Conservation (phyloP, 768 basidiomycete genomes). For the Amanita exitialis region DNA sequence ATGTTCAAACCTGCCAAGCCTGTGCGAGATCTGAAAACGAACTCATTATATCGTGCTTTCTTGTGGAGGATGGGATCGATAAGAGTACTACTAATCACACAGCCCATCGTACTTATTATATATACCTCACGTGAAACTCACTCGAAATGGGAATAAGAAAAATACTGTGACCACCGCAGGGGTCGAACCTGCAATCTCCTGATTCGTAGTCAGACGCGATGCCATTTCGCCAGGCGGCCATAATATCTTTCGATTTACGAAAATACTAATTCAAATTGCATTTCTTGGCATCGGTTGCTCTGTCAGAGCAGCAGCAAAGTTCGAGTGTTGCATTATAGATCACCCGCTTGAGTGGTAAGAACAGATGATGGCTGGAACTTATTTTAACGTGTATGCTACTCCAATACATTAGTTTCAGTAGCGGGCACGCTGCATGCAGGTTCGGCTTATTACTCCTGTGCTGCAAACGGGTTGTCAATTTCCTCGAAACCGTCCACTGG, state of each 20-base stretch:
- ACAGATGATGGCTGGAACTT: no score
- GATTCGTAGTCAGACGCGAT: constrained; percentile 91
- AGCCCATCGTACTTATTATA: no score
- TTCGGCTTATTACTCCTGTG: constrained; percentile 42
- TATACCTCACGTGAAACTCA: not conserved
- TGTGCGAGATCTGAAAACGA: no score
- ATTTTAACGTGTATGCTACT: not conserved
- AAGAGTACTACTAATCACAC: not conserved
- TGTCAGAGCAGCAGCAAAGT: no score
- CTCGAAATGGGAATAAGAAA: not conserved
- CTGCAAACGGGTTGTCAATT: constrained; percentile 81
- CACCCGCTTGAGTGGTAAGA: no score
- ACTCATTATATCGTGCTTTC: not conserved
- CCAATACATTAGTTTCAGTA: not conserved
- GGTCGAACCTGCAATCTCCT: constrained; percentile 93
- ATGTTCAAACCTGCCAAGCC: no score
- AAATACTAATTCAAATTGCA: no score
- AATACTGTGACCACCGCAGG: constrained; percentile 66
- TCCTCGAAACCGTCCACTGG: constrained; percentile 95
- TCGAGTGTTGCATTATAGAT: no score
- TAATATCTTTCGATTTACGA: no score
- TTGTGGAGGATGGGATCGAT: not conserved
- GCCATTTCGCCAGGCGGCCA: constrained; percentile 86
- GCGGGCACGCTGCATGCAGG: not conserved
- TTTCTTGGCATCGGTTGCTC: no score